A percentile compares a stretch with the other conserved stretches of the same genome.
These are phyloP conservation scores for Colletotrichum cuscutae DNA, from an alignment of 2,329 filamentous ascomycete species.

Conservation along the genomic window DNA sequence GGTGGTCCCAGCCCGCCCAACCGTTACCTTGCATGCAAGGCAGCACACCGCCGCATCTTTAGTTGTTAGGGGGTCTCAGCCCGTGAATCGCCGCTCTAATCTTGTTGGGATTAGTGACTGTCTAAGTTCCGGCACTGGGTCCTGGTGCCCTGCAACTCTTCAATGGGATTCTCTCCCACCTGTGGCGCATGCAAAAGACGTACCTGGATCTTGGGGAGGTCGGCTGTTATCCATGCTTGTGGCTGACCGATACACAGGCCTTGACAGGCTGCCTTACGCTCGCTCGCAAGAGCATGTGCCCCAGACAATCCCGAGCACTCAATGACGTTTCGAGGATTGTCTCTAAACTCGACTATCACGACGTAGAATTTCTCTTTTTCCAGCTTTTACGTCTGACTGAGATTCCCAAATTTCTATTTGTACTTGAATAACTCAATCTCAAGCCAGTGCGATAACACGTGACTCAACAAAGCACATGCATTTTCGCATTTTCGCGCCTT, in stretches of 20 bases:
- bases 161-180: neutral
- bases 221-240: slow-evolving; percentile 19
- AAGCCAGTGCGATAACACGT: slow-evolving; percentile 12
- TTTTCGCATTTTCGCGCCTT: slow-evolving; percentile 5
- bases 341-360: neutral
- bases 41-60: slow-evolving; percentile 10
- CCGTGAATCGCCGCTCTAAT: slow-evolving; percentile 13
- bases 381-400: neutral
- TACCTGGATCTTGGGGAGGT: slow-evolving; percentile 14
- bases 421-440: neutral
- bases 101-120: slow-evolving; percentile 16
- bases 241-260: slow-evolving; percentile 24
- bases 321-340: neutral
- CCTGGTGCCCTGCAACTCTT: slow-evolving; percentile 5
- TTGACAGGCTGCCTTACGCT: neutral
- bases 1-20: slow-evolving; percentile 14
- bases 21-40: slow-evolving; percentile 22
- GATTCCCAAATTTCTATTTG: neutral
- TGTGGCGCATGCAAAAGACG: slow-evolving; percentile 19
- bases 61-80: neutral
- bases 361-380: neutral
- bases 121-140: slow-evolving; percentile 12
- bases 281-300: neutral
- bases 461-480: slow-evolving; percentile 11
- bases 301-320: neutral